Evolutionary conservation across 1,284 basidiomycete genomes (phyloP).

Genomic region (Somion occarium): DNA sequence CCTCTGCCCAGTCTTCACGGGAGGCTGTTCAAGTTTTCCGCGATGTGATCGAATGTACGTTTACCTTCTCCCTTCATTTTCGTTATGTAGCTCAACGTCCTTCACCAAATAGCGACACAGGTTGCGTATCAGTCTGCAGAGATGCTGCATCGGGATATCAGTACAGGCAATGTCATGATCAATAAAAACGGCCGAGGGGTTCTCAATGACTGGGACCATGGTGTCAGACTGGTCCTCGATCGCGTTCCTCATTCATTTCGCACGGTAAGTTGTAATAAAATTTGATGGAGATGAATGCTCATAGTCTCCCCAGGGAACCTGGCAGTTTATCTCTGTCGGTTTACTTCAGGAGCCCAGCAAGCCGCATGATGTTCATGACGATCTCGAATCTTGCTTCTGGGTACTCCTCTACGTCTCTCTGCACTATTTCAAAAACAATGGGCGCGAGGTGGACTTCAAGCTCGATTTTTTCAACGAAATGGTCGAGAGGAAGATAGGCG

Average conservation of each 20-base stretch:
- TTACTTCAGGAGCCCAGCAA: not conserved
- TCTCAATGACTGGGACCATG: too few species aligned
- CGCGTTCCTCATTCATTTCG: too few species aligned
- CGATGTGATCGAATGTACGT: not conserved
- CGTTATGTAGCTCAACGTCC: not conserved
- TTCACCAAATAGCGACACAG: not conserved
- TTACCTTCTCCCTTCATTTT: not conserved
- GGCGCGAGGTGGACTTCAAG: not conserved
- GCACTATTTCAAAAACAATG: not conserved
- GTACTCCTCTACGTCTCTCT: too few species aligned
- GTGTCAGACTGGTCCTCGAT: too few species aligned
- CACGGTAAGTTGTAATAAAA: not conserved
- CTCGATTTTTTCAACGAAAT: too few species aligned
- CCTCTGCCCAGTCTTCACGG: not conserved
- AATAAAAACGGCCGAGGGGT: not conserved
- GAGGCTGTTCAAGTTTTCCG: not conserved
- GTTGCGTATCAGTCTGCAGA: not conserved
- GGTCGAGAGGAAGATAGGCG: too few species aligned
- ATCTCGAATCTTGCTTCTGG: too few species aligned
- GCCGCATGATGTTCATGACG: not conserved
- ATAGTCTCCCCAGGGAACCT: not conserved
- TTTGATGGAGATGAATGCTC: not conserved
- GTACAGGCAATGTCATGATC: not conserved
- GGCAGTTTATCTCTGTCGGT: too few species aligned
- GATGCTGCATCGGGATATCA: not conserved